Evolutionary conservation across 1,284 basidiomycete genomes (phyloP).

Genomic region (Cryptococcus hybrid): DNA sequence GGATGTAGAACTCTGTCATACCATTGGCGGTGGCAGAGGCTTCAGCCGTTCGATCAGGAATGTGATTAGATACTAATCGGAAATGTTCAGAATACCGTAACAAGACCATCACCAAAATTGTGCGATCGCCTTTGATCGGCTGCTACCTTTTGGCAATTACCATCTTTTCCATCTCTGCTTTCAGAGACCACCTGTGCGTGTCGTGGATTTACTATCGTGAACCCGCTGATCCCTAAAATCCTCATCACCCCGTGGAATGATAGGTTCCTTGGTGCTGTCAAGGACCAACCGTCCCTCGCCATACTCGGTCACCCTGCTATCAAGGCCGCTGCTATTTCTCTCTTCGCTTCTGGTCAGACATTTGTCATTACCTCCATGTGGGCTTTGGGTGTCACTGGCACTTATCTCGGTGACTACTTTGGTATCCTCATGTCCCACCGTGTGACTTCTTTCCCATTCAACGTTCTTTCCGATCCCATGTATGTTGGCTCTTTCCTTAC

Average conservation of each 20-base stretch:
- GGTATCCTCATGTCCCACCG: slow-evolving; percentile 92
- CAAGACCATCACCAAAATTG: slow-evolving; percentile 77
- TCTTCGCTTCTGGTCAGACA: slow-evolving; percentile 71
- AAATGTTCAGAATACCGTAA: slow-evolving; percentile 71
- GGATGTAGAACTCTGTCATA: neutral
- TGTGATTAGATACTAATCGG: neutral
- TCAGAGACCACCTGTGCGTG: slow-evolving; percentile 81
- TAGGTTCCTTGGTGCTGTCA: slow-evolving; percentile 40
- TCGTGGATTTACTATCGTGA: slow-evolving; percentile 9
- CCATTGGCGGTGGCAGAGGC: neutral
- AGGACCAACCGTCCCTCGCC: slow-evolving; percentile 42
- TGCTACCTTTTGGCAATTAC: slow-evolving; percentile 89
- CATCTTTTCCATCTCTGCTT: slow-evolving; percentile 81
- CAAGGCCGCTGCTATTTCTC: slow-evolving; percentile 61
- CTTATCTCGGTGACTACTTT: slow-evolving; percentile 96
- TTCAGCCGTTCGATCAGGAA: neutral
- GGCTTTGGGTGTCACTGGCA: slow-evolving; percentile 85
- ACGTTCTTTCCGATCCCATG: slow-evolving; percentile 91
- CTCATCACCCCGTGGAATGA: neutral
- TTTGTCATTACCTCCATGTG: slow-evolving; percentile 88
- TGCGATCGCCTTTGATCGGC: slow-evolving; percentile 70
- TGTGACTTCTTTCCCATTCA: slow-evolving; percentile 86
- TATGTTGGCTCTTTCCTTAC: slow-evolving; percentile 89
- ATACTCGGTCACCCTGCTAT: slow-evolving; percentile 58
- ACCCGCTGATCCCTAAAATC: neutral